Percentiles rank a stretch among this genome's conserved stretches.
Evolutionary conservation across 2,329 filamentous ascomycete genomes (phyloP).

Genomic region (Trichothecium roseum): DNA sequence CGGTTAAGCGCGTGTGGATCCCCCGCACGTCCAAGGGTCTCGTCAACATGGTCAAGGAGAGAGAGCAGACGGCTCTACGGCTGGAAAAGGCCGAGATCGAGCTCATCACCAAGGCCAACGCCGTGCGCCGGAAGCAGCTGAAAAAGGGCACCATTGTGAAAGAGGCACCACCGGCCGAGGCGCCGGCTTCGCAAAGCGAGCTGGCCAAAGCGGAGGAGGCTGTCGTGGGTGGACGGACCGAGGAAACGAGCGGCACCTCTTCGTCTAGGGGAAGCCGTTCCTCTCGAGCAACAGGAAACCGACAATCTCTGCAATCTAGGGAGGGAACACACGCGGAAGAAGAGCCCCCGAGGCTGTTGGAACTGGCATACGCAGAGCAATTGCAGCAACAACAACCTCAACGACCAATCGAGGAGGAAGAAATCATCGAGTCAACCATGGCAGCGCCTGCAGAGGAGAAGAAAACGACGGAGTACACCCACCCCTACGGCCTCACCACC

Average conservation of each 20-base stretch:
- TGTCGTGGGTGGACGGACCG: background rate
- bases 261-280: too few relatives aligned
- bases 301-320: too few relatives aligned
- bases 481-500: constrained; percentile 23
- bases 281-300: too few relatives aligned
- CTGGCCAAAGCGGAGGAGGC: constrained; percentile 1
- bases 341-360: too few relatives aligned
- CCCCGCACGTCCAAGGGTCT: constrained; percentile 67
- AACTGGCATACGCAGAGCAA: too few relatives aligned
- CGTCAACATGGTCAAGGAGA: constrained; percentile 69
- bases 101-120: constrained; percentile 71
- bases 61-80: constrained; percentile 69
- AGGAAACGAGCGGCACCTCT: too few relatives aligned
- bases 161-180: background rate
- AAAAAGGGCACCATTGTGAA: constrained; percentile 17
- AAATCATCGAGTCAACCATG: background rate
- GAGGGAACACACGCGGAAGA: too few relatives aligned
- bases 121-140: constrained; percentile 49
- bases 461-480: constrained; percentile 21
- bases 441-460: constrained; percentile 6
- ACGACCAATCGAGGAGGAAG: too few relatives aligned
- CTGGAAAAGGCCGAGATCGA: constrained; percentile 82
- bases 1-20: constrained; percentile 79
- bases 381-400: background rate
- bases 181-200: background rate